Percentiles rank a stretch among this genome's conserved stretches.
These are phyloP conservation scores for Nymphaea thermarum DNA, from an alignment of 164 flowering plant species.

Conservation along the genomic window DNA sequence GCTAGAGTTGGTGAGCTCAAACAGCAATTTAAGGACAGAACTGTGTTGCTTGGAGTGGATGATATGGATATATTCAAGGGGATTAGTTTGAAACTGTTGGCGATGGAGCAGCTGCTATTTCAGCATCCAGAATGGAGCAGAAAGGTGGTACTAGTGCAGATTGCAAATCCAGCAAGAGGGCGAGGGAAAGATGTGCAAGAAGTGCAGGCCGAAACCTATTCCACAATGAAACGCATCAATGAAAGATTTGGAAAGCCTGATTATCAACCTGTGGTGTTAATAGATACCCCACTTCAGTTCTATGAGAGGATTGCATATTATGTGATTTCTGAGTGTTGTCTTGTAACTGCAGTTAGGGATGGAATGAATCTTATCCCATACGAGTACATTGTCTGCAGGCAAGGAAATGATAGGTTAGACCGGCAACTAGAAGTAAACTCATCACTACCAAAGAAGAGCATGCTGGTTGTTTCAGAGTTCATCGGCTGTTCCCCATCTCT, in stretches of 20 bases:
- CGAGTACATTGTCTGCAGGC: slow-evolving; percentile 39
- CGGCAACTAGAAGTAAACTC: slow-evolving; percentile 21
- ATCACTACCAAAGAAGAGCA: slow-evolving; percentile 34
- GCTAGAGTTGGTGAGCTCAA: slow-evolving; percentile 21
- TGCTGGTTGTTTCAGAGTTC: slow-evolving; percentile 54
- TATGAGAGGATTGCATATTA: slow-evolving; percentile 47
- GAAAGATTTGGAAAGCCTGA: slow-evolving; percentile 28
- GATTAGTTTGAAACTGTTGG: slow-evolving; percentile 50
- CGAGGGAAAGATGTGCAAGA: slow-evolving; percentile 51
- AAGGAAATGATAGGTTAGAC: slow-evolving; percentile 36
- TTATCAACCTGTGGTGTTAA: slow-evolving; percentile 39
- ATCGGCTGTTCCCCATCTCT: slow-evolving; percentile 63
- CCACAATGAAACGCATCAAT: slow-evolving; percentile 37
- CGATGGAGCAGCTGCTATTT: slow-evolving; percentile 31
- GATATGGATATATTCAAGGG: slow-evolving; percentile 68
- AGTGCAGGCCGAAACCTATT: slow-evolving; percentile 33
- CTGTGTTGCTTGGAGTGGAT: slow-evolving; percentile 51
- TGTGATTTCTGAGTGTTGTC: slow-evolving; percentile 48
- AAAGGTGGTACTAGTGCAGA: slow-evolving; percentile 44
- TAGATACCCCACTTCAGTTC: slow-evolving; percentile 36
- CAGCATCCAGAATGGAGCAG: slow-evolving; percentile 45
- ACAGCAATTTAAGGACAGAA: slow-evolving; percentile 22
- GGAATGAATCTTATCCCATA: slow-evolving; percentile 61
- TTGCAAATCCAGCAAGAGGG: slow-evolving; percentile 60
- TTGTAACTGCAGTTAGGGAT: slow-evolving; percentile 56